A percentile compares a stretch with the other conserved stretches of the same genome.
These are phyloP conservation scores for Meyerozyma athensensis DNA, from an alignment of 1,139 yeast species.

Conservation along the genomic window DNA sequence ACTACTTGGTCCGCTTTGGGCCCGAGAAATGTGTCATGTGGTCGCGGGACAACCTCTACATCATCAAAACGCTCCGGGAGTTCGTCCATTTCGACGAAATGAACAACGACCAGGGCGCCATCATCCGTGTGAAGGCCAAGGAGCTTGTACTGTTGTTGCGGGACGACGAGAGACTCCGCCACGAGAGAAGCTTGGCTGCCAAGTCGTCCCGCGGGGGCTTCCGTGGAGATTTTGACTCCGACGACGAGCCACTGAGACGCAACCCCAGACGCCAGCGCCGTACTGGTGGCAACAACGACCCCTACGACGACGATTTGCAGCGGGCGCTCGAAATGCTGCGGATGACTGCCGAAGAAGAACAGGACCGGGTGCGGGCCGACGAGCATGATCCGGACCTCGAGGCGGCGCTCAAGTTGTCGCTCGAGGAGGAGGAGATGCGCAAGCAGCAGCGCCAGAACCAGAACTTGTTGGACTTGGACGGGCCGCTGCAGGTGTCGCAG, in stretches of 20 bases:
- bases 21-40: slow-evolving; percentile 89
- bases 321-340: slow-evolving; percentile 80
- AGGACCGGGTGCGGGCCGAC: slow-evolving; percentile 14
- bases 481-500: slow-evolving; percentile 19
- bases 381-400: slow-evolving; percentile 70
- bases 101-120: slow-evolving; percentile 85
- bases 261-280: slow-evolving; percentile 21
- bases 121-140: slow-evolving; percentile 86
- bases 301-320: slow-evolving; percentile 77
- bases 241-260: slow-evolving; percentile 11
- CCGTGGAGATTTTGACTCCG: slow-evolving; percentile 13
- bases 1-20: slow-evolving; percentile 82
- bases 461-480: slow-evolving; percentile 52
- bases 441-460: slow-evolving; percentile 44
- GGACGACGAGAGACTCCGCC: slow-evolving; percentile 78
- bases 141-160: slow-evolving; percentile 74
- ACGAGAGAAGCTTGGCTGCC: slow-evolving; percentile 58
- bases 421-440: slow-evolving; percentile 84
- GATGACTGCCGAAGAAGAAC: slow-evolving; percentile 81
- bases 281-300: slow-evolving; percentile 23
- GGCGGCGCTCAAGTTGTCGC: slow-evolving; percentile 76
- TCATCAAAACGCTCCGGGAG: slow-evolving; percentile 87
- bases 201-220: slow-evolving; percentile 11
- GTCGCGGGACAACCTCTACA: slow-evolving; percentile 88
- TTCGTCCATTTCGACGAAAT: slow-evolving; percentile 79